These are phyloP conservation scores for Salvia hispanica DNA, from an alignment of 257 asterid genomes.

Conservation along the genomic window DNA sequence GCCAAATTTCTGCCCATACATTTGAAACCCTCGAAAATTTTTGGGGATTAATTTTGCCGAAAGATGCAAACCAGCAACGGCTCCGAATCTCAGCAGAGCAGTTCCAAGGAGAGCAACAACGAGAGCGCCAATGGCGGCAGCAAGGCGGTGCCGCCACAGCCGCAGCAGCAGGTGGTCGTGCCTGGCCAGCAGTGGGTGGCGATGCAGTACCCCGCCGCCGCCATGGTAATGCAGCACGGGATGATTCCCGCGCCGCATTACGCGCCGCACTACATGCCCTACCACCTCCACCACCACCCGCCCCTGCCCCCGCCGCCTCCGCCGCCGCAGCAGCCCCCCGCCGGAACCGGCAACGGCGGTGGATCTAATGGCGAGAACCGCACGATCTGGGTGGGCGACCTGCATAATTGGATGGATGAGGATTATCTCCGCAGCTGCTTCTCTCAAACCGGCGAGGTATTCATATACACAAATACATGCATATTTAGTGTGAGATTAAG, in stretches of 20 bases:
- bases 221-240: constrained; percentile 85
- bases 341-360: constrained; percentile 44
- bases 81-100: constrained; percentile 46
- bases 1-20: constrained; percentile 10
- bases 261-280: constrained; percentile 61
- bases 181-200: constrained; percentile 70
- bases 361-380: constrained; percentile 77
- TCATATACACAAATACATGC: not conserved
- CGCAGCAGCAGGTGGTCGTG: constrained; percentile 37
- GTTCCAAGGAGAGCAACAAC: constrained; percentile 30
- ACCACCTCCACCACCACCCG: constrained; percentile 49
- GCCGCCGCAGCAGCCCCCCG: constrained; percentile 34
- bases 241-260: constrained; percentile 77
- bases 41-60: constrained; percentile 14
- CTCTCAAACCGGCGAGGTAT: constrained; percentile 84
- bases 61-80: constrained; percentile 54
- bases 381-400: constrained; percentile 98
- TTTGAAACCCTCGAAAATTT: not conserved
- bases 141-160: constrained; percentile 32
- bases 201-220: constrained; percentile 83
- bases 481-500: not conserved
- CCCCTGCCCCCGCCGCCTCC: constrained; percentile 35
- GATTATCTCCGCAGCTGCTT: constrained; percentile 93
- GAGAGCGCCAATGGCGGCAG: constrained; percentile 15
- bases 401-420: constrained; percentile 95